Base-by-base conservation (phyloP, 139 green algal genomes). In the Chlorella sp. region DNA sequence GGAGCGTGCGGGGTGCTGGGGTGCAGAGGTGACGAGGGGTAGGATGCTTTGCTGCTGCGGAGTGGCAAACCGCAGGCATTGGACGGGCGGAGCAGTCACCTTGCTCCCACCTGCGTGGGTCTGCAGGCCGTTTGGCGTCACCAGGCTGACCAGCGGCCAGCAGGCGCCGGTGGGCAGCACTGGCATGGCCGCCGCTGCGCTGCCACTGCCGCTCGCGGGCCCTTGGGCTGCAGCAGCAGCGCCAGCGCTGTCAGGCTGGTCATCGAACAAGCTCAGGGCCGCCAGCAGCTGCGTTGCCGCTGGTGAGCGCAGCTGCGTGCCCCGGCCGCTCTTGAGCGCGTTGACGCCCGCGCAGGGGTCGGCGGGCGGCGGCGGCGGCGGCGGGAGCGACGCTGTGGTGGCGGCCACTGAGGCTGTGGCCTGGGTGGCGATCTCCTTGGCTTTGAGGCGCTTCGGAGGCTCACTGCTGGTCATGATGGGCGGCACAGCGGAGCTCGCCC, bases 91-190 rank as follows among this genome's bases (percentile, higher is more conserved):
- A 51, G 70, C 70, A 60, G 70, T 78, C n/a, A n/a, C n/a, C 26
- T 5, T 60, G 39, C 20, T 16, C 39, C 39, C 70, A 32, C 70
- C 70, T 32, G 70, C 70, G 25, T 56, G 41, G 5, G 28, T n/a
- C 41, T 78, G 70, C 70, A 64, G 73, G 47, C 73, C 73, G 23
- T 80, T 30, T 6, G 73, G 17, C 1, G 73, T 80, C 44, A 80
- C n/a, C 15, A 63, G 41, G 73, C 44, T 38, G 15, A 80, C 28
- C 73, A 65, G 28, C 47, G 73, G 73, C 73, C 73, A 80, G 47
- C 6, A 17, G 4, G 73, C 73, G 17, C 73, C 73, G 0, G 47
- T 80, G 44, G 73, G 73, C 73, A 80, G 47, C 73, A 41, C 21
- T 18, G 12, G 69, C 36, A 0, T 4, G 1, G 18, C 4, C 12